Base-by-base conservation (phyloP, 2,329 filamentous ascomycete species). In the Fusarium napiforme region DNA sequence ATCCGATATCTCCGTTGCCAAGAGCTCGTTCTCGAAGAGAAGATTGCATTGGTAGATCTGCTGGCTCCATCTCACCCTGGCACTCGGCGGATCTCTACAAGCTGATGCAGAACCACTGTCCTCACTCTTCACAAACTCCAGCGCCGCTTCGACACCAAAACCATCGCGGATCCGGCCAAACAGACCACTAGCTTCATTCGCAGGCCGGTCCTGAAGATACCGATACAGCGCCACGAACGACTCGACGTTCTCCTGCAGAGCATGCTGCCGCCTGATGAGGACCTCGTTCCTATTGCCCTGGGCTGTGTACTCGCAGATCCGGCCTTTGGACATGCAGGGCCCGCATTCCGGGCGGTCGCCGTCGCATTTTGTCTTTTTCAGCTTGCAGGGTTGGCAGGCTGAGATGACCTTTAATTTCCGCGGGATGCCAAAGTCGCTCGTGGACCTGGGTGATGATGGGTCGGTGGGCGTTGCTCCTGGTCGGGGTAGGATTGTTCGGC, bases 71-170 rank as follows among this genome's bases (percentile, higher is more conserved):
- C 7, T 0, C 0, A 43, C 6, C 23, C n/a, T 30, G 0, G 58
- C 37, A 3, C 23, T 57, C 5, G n/a, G 15, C 1, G 9, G 5
- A 1, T 59, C 56, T 30, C 7, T 12, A 9, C 4, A 7, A 2
- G 6, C 2, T 1, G 4, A 9, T 0, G 11, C 11, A 12, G 28
- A 8, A 7, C 1, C 1, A 2, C 9, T 19, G 2, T 6, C 7
- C 3, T 43, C 8, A 2, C 4, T 0, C 2, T n/a, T 60, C 1
- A 60, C n/a, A 43, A 28, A 60, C 10, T 36, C 58, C 1, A 57
- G 47, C 1, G 58, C 58, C 0, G 30, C 28, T 2, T 60, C 58
- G 1, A 60, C 16, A 4, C 37, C 23, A 0, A 12, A 15, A 3
- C 58, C 30, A 15, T 36, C 2, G 15, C 58, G 58, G 1, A 61